A percentile compares a stretch with the other conserved stretches of the same genome.
Conservation (phyloP, 306 rosid species). For the Cicer pinnatifidum region DNA sequence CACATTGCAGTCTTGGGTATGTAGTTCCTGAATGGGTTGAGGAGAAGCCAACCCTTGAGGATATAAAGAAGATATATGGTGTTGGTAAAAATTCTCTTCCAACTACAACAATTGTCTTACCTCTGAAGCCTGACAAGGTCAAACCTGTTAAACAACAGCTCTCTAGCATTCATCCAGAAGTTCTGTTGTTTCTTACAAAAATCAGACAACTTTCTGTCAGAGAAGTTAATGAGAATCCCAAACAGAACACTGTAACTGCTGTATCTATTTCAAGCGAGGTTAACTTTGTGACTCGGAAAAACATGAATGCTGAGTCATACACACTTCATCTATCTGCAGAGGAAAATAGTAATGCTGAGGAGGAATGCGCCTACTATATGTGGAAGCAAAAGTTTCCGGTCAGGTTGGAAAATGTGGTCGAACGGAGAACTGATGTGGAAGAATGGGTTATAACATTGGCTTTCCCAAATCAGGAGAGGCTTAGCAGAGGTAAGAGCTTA, state of each 20-base stretch:
- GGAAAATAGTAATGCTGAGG: conserved; percentile 43
- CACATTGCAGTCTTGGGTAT: conserved; percentile 65
- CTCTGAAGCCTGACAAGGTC: conserved; percentile 68
- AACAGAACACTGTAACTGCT: conserved; percentile 50
- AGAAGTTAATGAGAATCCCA: conserved; percentile 57
- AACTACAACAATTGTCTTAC: conserved; percentile 61
- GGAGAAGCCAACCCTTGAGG: conserved; percentile 52
- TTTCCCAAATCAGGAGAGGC: conserved; percentile 40
- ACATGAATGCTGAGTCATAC: conserved; percentile 71
- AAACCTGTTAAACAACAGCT: conserved; percentile 68
- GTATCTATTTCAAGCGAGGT: conserved; percentile 63
- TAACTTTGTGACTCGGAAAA: conserved; percentile 52
- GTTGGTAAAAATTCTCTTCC: conserved; percentile 47
- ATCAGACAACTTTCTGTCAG: conserved; percentile 66
- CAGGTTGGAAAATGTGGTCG: conserved; percentile 53
- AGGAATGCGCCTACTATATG: conserved; percentile 62
- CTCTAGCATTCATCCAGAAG: conserved; percentile 70
- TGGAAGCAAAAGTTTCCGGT: conserved; percentile 77
- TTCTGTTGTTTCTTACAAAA: conserved; percentile 68
- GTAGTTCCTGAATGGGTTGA: conserved; percentile 93
- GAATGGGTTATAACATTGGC: conserved; percentile 70
- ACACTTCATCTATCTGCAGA: conserved; percentile 60
- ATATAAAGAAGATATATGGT: conserved; percentile 53
- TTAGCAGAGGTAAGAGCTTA: neutral
- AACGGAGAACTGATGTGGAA: conserved; percentile 61